Evolutionary conservation across 2,329 filamentous ascomycete species (phyloP), one percentile per base, ranked within the genome.

Genomic region (Pseudogymnoascus sp.): DNA sequence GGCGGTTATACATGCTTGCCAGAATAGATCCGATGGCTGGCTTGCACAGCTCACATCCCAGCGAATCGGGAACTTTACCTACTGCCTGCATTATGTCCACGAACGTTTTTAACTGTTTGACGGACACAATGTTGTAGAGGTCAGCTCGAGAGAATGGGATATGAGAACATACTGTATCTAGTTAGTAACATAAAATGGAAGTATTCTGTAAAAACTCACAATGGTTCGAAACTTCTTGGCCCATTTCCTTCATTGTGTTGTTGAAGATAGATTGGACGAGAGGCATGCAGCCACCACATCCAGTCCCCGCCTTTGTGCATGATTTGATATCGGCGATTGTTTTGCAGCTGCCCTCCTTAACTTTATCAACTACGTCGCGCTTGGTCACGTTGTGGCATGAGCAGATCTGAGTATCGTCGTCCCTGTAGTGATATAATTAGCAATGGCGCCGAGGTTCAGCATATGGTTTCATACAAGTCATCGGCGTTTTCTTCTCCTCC

Each of bases 371-470:
- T 0, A 96, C 80, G 68, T 93, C 90, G 14, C 89, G 89, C 73
- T 96, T 96, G 23, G 85, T 88, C 43, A 96, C 92, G 72, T 96
- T 96, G 78, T 96, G 92, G 69, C 92, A 96, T 1, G 91, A 94
- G 74, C 92, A 96, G 65, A 96, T 88, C 72, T 96, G 92, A 0
- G 90, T 90, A 70, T 94, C 90, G 68, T 94, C 90, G 60, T 87
- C 83, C 10, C 49, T 55, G 49, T 55, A 55, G 16, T 33, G 49
- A 55, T 55, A 55, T 21, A 55, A 35, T 55, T 8, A 61, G 59
- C 59, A 60, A 21, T 60, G 19, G 35, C 39, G 16, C 8, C 29
- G 19, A 21, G 6, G 19, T 23, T 45, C 33, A 45, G 35, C 23
- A 31, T 23, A 16, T 31, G 33, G 43, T 45, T 39, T 39, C 59